Conservation (phyloP, 73 alveolate species). For the Paramecium octaurelia region DNA sequence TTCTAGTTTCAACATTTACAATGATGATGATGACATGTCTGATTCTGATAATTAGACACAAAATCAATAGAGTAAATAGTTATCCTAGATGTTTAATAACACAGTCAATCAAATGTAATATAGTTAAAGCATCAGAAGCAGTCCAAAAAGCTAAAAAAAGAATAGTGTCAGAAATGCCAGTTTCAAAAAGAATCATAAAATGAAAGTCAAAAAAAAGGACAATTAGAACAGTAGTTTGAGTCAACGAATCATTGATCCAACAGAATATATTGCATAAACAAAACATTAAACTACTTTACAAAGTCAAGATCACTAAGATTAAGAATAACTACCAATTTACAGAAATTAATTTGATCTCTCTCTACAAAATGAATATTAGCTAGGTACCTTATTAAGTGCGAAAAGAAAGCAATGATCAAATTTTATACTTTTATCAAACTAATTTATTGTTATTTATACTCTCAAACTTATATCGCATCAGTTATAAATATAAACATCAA, state of each 20-base stretch:
- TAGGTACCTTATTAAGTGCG: background rate
- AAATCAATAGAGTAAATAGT: background rate
- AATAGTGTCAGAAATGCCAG: background rate
- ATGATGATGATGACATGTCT: background rate
- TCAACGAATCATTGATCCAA: background rate
- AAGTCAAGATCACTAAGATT: background rate
- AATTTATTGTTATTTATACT: background rate
- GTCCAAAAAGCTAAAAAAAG: background rate
- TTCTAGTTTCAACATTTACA: background rate
- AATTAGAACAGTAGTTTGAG: background rate
- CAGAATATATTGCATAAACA: background rate
- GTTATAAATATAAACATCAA: background rate
- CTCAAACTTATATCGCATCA: background rate
- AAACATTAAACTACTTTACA: background rate
- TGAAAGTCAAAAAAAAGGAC: background rate
- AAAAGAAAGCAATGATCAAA: background rate
- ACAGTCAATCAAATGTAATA: background rate
- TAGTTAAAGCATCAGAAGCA: background rate
- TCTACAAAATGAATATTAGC: background rate
- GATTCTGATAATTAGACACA: background rate
- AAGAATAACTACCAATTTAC: background rate
- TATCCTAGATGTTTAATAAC: background rate
- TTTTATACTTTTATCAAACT: background rate
- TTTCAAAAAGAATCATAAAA: background rate
- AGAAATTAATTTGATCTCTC: background rate